A percentile compares a stretch with the other conserved stretches of the same genome.
Evolutionary conservation across 2,329 filamentous ascomycete genomes (phyloP).

Genomic region (Aspergillus ustus): DNA sequence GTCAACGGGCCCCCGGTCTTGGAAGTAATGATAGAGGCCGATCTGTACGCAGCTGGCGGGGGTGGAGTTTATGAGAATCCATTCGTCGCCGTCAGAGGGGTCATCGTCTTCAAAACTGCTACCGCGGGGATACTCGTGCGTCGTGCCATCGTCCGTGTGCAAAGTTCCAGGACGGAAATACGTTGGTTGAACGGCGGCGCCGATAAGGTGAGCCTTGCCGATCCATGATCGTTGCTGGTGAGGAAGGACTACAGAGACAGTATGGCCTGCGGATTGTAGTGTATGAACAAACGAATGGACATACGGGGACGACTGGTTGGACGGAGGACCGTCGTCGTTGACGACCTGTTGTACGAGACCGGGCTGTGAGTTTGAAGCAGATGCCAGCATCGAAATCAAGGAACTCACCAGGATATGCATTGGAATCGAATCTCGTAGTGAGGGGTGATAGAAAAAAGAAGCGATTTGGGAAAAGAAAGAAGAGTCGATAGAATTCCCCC

Average conservation of each 20-base stretch:
- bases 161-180: constrained; percentile 76
- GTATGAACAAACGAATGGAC: constrained; percentile 73
- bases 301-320: constrained; percentile 77
- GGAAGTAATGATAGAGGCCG: constrained; percentile 78
- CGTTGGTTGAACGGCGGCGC: constrained; percentile 78
- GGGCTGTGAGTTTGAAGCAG: constrained; percentile 13
- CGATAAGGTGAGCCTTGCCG: constrained; percentile 95
- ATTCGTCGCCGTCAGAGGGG: constrained; percentile 67
- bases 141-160: constrained; percentile 68
- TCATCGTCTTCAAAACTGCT: constrained; percentile 57
- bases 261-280: constrained; percentile 76
- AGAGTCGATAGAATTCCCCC: constrained; percentile 13
- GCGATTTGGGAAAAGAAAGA: constrained; percentile 12
- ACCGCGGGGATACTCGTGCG: constrained; percentile 62
- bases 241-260: constrained; percentile 89
- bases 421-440: constrained; percentile 21
- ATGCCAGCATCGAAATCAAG: background rate
- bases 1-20: constrained; percentile 72
- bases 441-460: constrained; percentile 15
- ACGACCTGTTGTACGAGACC: constrained; percentile 40
- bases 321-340: constrained; percentile 83
- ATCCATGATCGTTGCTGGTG: constrained; percentile 96
- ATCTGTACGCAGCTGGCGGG: constrained; percentile 83
- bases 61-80: constrained; percentile 80
- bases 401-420: constrained; percentile 59